Base-by-base conservation (phyloP, 306 rosid genomes). In the Lupinus albus region DNA sequence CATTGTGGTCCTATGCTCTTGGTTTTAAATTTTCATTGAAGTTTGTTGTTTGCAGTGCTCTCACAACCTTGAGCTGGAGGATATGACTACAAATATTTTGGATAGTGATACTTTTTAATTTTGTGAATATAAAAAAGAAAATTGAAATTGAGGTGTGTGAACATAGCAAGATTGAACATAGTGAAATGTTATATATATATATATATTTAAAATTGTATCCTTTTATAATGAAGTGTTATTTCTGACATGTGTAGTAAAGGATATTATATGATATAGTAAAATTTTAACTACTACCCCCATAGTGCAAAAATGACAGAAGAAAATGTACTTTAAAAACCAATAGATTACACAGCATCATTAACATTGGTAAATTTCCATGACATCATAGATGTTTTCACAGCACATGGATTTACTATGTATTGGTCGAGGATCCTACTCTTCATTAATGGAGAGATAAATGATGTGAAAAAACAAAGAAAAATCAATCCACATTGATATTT, bases 1-100 rank as follows among this genome's bases (percentile, higher is more conserved):
- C 44, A 41, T 39, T 41, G 61, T 64, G 68, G 81, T 70, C 77
- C 80, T 44, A 42, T 33, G 50, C 69, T 52, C 5, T 67, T 16
- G 60, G 11, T 69, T 64, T 61, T n/a, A 28, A 70, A 62, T 28
- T 47, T 74, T 51, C 14, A 46, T 54, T 11, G 14, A 57, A 11
- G 51, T 15, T 62, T 32, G 30, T 25, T 25, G 11, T 14, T 30
- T 36, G 14, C 12, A 15, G 32, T 36, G 15, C 52, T 36, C 28
- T 8, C 30, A 25, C 28, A 50, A 16, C 54, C 54, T 60, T 36
- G 14, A 16, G 47, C 7, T 25, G 30, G 30, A 75, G 65, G 70
- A 61, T 74, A 63, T 49, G 54, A 58, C 47, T 68, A 28, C 4
- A 25, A 41, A 54, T 38, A 33, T 0, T 5, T 33, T 4, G 38